Base-by-base conservation (phyloP, 202 grass and related monocot genomes). In the Setaria viridis region DNA sequence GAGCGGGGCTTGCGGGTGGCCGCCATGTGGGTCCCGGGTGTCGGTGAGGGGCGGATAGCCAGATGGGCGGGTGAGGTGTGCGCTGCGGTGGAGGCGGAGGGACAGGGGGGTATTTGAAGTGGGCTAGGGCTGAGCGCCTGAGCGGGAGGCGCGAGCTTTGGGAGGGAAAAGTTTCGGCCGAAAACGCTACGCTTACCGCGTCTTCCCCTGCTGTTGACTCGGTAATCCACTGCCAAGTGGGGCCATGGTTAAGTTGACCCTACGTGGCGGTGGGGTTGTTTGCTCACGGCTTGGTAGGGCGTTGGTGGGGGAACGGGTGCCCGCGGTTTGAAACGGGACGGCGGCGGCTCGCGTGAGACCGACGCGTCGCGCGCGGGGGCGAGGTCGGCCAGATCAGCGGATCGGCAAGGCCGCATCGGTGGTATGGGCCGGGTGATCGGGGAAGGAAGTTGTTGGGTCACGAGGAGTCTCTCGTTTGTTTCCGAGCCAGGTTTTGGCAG, bases 91-190 rank as follows among this genome's bases (percentile, higher is more conserved):
- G 47, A 11, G 35, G 41, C 3, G 49, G 89, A 65, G 58, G 35
- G 62, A 80, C 37, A 11, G 49, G 62, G 59, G 13, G 70, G 67
- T 89, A 80, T 89, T 94, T 82, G 79, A 86, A 86, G 83, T 29
- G 46, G 9, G 71, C n/a, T 78, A 78, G 79, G 83, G 88, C 48
- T 82, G 59, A 51, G 88, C 83, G 88, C 70, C 48, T 82, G 59
- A 51, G 88, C 83, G 88, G 77, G 72, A 73, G 72, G 78, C 88
- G 88, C 70, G 72, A 50, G 5, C 9, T 62, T 20, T 77, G 29
- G 72, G 83, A 82, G 88, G 78, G 83, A 90, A 78, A 66, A 10
- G 4, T 77, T 85, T 77, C 13, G 66, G 32, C 4, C 4, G 3
- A n/a, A n/a, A 70, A 10, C 5, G 29, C 20, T 51, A 43, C 45